Base-by-base conservation (phyloP, 1,284 basidiomycete species). In the Ganoderma multipileum region DNA sequence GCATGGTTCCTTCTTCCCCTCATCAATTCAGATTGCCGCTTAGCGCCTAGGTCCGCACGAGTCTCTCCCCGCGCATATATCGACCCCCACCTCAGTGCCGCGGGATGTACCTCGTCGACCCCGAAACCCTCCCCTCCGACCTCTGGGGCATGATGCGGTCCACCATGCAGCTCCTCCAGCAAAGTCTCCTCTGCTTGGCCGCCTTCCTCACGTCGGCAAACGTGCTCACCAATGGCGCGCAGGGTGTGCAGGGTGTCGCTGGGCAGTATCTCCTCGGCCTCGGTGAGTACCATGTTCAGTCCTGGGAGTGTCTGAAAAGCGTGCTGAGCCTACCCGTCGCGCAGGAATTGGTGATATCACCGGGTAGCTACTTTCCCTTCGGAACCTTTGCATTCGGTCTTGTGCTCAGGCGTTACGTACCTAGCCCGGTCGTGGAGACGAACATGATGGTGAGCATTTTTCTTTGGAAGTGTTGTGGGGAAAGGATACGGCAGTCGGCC, bases 311-410 rank as follows among this genome's bases (percentile, higher is more conserved):
- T 18, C 16, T 2, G 26, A 3, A 18, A 28, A 14, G 55, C 58
- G 52, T 20, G 42, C 61, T 5, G 39, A 33, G 20, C 33, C 42
- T 41, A 2, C 5, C 1, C 30, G 62, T 16, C 42, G 41, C 20
- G 28, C 50, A 90, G 92, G 93, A 18, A 88, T 89, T 73, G 93
- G 87, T 33, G 93, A 95, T 74, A 87, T 95, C 71, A 95, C 93
- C 63, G 92, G 94, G 85, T 91, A 83, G 63, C n/a, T 67, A 63
- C 52, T 38, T 66, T 23, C 71, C 65, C 61, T 26, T 12, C 36
- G 18, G 59, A 57, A 50, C 39, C 6, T 26, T 2, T 39, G 47
- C 12, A 42, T 42, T 36, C 4, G 47, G 38, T 16, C 28, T 23
- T 28, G 14, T 42, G 61, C 63, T 68, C 41, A 68, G 44, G 39